These are phyloP conservation scores for Tephrocybe rancida DNA, from an alignment of 768 basidiomycete genomes.

Conservation along the genomic window DNA sequence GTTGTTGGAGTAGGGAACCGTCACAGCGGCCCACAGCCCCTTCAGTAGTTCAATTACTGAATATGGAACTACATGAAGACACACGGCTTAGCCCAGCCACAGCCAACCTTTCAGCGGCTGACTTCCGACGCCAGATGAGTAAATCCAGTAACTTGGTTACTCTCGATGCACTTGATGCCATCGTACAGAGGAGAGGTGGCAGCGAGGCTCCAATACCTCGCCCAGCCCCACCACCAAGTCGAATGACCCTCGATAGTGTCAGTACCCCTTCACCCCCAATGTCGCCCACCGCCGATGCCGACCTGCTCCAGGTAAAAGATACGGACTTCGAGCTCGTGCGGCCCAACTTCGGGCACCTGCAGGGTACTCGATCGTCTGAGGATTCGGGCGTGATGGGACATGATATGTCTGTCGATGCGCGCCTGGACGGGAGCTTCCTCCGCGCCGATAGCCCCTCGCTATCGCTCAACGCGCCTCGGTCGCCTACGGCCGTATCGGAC, in stretches of 20 bases:
- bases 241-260: slow-evolving; percentile 1
- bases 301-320: slow-evolving; percentile 76
- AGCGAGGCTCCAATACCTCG: slow-evolving; percentile 5
- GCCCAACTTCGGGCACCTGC: slow-evolving; percentile 51
- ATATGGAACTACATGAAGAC: no score
- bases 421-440: slow-evolving; percentile 26
- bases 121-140: no score
- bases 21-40: no score
- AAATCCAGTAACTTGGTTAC: no score
- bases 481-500: slow-evolving; percentile 21
- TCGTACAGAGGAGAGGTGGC: no score
- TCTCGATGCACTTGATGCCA: no score
- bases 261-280: slow-evolving; percentile 13
- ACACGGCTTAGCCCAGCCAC: no score
- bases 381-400: slow-evolving; percentile 48
- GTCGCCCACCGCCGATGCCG: slow-evolving; percentile 34
- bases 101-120: no score
- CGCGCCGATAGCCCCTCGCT: slow-evolving; percentile 46
- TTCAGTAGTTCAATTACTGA: no score
- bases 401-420: slow-evolving; percentile 35
- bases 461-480: slow-evolving; percentile 31
- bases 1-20: no score
- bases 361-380: slow-evolving; percentile 49
- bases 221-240: slow-evolving; percentile 10
- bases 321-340: slow-evolving; percentile 81